Evolutionary conservation across 2,329 filamentous ascomycete genomes (phyloP).

Genomic region (Microascus cirrosus): DNA sequence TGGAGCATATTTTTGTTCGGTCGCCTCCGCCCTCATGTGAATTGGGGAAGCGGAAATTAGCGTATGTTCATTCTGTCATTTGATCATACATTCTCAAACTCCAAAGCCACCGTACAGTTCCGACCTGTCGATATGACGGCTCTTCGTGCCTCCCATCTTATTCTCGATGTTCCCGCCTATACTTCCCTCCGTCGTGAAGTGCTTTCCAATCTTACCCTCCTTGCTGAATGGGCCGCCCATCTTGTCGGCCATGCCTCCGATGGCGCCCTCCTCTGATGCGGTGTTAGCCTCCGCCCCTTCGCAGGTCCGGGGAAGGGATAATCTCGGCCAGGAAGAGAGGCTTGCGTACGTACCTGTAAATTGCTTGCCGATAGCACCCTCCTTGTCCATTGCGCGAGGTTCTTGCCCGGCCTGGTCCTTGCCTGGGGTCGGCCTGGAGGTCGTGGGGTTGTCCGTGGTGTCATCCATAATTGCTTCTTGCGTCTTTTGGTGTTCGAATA

Average conservation of each 20-base stretch:
- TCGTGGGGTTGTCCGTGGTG: not conserved
- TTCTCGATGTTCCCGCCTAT: slow-evolving; percentile 42
- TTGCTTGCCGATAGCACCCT: slow-evolving; percentile 41
- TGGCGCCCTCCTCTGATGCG: slow-evolving; percentile 27
- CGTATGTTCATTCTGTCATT: too few relatives aligned
- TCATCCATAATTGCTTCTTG: not conserved
- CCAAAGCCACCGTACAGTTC: not conserved
- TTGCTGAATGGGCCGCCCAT: slow-evolving; percentile 38
- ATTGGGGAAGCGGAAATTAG: too few relatives aligned
- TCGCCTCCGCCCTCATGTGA: too few relatives aligned
- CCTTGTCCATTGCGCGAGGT: slow-evolving; percentile 32
- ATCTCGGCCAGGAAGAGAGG: not conserved
- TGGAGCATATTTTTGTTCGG: too few relatives aligned
- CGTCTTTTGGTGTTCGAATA: not conserved
- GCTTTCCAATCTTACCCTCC: slow-evolving; percentile 40
- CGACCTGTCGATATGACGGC: not conserved
- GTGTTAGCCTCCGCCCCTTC: not conserved
- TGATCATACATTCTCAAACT: not conserved
- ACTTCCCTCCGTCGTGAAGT: slow-evolving; percentile 40
- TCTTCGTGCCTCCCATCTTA: slow-evolving; percentile 24
- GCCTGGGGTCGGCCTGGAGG: not conserved
- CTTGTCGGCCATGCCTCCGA: slow-evolving; percentile 38
- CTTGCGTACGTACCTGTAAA: slow-evolving; percentile 34
- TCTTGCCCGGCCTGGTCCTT: slow-evolving; percentile 4
- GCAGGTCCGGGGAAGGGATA: not conserved